Conservation (phyloP, 2,329 filamentous ascomycete genomes). For the Ampelomyces quisqualis region DNA sequence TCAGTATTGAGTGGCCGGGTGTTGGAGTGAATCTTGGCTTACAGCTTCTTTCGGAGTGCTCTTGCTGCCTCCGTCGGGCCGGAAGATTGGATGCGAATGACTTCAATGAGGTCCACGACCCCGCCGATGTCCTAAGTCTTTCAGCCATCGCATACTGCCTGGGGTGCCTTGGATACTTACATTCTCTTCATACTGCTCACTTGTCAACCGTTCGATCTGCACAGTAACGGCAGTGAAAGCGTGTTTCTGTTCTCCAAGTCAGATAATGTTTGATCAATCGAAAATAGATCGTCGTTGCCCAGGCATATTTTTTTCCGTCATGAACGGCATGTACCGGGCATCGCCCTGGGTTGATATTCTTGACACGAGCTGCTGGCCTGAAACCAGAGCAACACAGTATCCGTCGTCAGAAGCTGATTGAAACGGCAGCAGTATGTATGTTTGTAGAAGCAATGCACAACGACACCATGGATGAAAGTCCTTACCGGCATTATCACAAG, state of each 20-base stretch:
- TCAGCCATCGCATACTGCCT: too few species aligned
- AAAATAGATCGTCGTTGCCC: neutral
- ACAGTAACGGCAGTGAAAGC: constrained; percentile 94
- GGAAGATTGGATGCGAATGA: constrained; percentile 82
- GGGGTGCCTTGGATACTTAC: too few species aligned
- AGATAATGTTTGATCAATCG: neutral
- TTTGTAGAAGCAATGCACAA: neutral
- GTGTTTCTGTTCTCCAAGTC: constrained; percentile 51
- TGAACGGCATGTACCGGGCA: too few species aligned
- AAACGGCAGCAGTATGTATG: too few species aligned
- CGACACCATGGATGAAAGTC: neutral
- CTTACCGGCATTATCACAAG: constrained; percentile 35
- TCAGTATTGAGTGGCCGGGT: constrained; percentile 13
- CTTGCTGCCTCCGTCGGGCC: constrained; percentile 88
- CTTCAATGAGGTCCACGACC: constrained; percentile 91
- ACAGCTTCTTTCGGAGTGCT: constrained; percentile 93
- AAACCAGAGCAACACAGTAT: too few species aligned
- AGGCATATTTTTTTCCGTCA: too few species aligned
- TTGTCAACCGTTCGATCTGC: constrained; percentile 84
- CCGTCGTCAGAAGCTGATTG: too few species aligned
- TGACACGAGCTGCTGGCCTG: too few species aligned
- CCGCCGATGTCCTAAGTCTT: constrained; percentile 65
- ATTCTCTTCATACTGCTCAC: constrained; percentile 86
- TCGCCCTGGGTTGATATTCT: too few species aligned
- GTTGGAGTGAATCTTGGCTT: constrained; percentile 36